These are phyloP conservation scores for Cubamyces sp. DNA, from an alignment of 768 basidiomycete genomes.

Conservation along the genomic window DNA sequence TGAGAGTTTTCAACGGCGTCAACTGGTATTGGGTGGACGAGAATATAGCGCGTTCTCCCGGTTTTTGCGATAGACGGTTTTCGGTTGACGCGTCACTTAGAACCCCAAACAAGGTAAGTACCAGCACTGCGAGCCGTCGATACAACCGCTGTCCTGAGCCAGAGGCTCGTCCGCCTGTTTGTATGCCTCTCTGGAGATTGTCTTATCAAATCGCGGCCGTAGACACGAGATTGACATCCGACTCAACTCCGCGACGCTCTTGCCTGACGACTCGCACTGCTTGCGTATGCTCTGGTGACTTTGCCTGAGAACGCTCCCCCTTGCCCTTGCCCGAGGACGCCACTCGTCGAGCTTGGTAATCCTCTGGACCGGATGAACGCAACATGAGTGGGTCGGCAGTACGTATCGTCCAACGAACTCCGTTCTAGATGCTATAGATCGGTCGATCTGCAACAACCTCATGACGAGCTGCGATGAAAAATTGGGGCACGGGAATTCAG, in stretches of 20 bases:
- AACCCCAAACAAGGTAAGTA: background rate
- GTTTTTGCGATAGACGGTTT: background rate
- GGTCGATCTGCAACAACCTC: conserved; percentile 9
- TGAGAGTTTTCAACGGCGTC: conserved; percentile 4
- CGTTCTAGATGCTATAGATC: background rate
- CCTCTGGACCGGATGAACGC: no score
- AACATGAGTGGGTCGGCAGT: conserved; percentile 1
- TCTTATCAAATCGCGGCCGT: conserved; percentile 1
- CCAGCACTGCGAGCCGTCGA: background rate
- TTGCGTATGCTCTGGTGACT: background rate
- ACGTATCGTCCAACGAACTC: background rate
- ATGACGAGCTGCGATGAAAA: conserved; percentile 13
- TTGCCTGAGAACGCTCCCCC: background rate
- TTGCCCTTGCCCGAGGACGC: background rate
- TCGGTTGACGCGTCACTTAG: conserved; percentile 1
- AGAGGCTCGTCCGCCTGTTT: background rate
- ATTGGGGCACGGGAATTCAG: background rate
- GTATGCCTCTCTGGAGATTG: background rate
- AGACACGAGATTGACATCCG: conserved; percentile 2
- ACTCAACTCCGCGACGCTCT: conserved; percentile 14
- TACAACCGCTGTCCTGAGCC: background rate
- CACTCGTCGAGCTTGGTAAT: no score
- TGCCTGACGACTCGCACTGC: background rate
- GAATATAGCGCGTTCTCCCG: conserved; percentile 4
- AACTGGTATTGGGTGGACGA: background rate